Percentiles rank a stretch among this genome's conserved stretches.
These are phyloP conservation scores for Tetrastigma voinierianum DNA, from an alignment of 164 flowering plant species.

Conservation along the genomic window DNA sequence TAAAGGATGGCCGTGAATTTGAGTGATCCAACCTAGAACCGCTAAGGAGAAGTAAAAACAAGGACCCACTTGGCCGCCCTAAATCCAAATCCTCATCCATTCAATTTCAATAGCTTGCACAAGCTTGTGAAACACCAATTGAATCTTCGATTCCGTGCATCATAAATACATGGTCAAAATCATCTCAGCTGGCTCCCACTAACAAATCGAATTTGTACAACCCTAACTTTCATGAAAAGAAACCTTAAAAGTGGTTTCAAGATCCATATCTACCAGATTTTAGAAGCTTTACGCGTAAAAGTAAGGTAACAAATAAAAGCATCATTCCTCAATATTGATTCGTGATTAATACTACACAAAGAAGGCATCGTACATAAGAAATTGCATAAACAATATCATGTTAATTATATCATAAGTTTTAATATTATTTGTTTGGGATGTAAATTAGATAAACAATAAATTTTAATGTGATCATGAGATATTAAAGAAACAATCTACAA, in stretches of 20 bases:
- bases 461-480: too few relatives aligned
- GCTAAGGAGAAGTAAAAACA: not conserved
- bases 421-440: too few relatives aligned
- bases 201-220: not conserved
- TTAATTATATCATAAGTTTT: too few relatives aligned
- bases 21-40: not conserved
- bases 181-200: not conserved
- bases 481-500: too few relatives aligned
- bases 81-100: not conserved
- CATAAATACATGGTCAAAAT: not conserved
- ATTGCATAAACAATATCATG: not conserved
- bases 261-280: too few relatives aligned
- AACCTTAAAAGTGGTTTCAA: too few relatives aligned
- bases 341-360: too few relatives aligned
- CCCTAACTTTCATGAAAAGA: not conserved
- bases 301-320: too few relatives aligned
- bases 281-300: too few relatives aligned
- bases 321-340: too few relatives aligned
- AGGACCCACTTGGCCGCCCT: not conserved
- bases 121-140: not conserved
- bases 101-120: not conserved
- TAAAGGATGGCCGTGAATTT: not conserved
- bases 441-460: too few relatives aligned
- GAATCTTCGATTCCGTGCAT: not conserved
- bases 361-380: not conserved